Conservation (phyloP, 1,139 yeast genomes). For the Candida dubliniensis region DNA sequence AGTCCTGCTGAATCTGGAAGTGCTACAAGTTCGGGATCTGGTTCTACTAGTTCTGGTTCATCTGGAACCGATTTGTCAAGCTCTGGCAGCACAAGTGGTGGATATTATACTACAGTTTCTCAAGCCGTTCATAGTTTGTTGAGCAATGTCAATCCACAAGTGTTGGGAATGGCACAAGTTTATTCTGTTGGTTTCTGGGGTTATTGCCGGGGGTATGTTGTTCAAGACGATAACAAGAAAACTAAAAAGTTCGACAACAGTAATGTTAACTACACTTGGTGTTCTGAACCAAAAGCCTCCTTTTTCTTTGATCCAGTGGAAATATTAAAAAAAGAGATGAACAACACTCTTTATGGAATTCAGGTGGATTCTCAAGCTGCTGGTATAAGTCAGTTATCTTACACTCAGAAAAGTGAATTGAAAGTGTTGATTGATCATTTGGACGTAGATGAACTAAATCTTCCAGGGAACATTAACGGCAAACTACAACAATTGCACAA, state of each 20-base stretch:
- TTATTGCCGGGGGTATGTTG: slow-evolving; percentile 58
- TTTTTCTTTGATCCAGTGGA: slow-evolving; percentile 54
- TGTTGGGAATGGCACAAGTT: slow-evolving; percentile 57
- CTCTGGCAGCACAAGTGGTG: slow-evolving; percentile 9
- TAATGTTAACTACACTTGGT: slow-evolving; percentile 50
- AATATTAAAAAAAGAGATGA: slow-evolving; percentile 43
- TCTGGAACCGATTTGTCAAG: slow-evolving; percentile 1
- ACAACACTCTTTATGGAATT: slow-evolving; percentile 25
- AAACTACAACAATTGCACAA: slow-evolving; percentile 32
- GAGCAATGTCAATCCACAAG: slow-evolving; percentile 20
- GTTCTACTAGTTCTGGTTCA: slow-evolving; percentile 9
- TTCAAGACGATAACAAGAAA: slow-evolving; percentile 13
- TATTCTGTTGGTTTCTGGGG: slow-evolving; percentile 73
- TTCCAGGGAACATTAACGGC: slow-evolving; percentile 39
- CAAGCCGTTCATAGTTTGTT: slow-evolving; percentile 17
- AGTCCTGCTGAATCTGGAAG: slow-evolving; percentile 4
- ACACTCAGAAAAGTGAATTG: slow-evolving; percentile 26
- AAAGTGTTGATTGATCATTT: slow-evolving; percentile 31
- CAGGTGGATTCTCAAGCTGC: slow-evolving; percentile 18
- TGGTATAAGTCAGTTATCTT: slow-evolving; percentile 16
- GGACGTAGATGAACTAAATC: slow-evolving; percentile 29
- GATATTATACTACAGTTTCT: slow-evolving; percentile 14
- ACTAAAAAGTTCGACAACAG: slow-evolving; percentile 25
- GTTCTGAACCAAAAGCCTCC: slow-evolving; percentile 51
- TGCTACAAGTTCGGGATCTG: not conserved